A percentile compares a stretch with the other conserved stretches of the same genome.
These are phyloP conservation scores for Rubia balearica DNA, from an alignment of 305 asterid species.

Conservation along the genomic window DNA sequence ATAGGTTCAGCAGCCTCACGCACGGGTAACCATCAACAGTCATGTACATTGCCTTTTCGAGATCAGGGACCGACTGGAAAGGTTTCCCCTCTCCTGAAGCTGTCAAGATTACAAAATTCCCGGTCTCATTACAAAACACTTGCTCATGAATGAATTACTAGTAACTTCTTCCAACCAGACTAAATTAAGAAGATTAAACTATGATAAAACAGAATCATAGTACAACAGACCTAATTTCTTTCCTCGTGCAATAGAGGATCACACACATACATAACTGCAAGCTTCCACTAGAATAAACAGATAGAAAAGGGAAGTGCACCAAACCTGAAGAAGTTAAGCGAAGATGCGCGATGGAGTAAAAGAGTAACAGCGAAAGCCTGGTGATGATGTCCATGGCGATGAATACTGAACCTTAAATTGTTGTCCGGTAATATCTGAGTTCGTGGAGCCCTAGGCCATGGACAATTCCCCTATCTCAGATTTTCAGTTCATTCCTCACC, in stretches of 20 bases:
- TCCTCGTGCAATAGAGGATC: background rate
- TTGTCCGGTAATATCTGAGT: background rate
- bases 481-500: background rate
- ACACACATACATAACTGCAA: background rate
- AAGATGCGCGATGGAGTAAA: conserved; percentile 35
- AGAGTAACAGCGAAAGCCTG: conserved; percentile 30
- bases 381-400: conserved; percentile 40
- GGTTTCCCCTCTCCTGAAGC: conserved; percentile 53
- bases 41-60: conserved; percentile 82
- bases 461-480: conserved; percentile 14
- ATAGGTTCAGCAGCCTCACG: conserved; percentile 85
- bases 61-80: conserved; percentile 92
- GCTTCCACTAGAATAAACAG: background rate
- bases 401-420: conserved; percentile 3
- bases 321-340: conserved; percentile 50
- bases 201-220: background rate
- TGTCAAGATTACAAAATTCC: conserved; percentile 26
- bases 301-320: background rate
- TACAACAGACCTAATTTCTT: background rate
- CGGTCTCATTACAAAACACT: background rate
- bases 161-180: background rate
- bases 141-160: background rate
- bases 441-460: conserved; percentile 47
- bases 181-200: background rate
- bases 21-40: conserved; percentile 85